Evolutionary conservation across 2,329 filamentous ascomycete species (phyloP).

Genomic region (Aspergillus brasiliensis): DNA sequence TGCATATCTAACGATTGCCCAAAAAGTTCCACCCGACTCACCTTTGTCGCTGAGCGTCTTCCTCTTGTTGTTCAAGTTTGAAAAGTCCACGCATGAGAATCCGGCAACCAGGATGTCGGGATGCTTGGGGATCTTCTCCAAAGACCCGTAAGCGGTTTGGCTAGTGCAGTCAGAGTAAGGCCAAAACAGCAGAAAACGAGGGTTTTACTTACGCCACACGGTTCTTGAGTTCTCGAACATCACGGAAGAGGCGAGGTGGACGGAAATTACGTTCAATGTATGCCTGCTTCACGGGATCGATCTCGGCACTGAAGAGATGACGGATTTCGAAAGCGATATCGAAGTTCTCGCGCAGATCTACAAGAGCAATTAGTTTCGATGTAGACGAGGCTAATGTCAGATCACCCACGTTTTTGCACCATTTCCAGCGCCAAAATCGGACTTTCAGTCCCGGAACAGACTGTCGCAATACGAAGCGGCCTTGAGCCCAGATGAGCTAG

Average conservation of each 20-base stretch:
- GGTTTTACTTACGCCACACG: constrained; percentile 49
- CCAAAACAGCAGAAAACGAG: constrained; percentile 5
- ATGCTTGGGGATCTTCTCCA: constrained; percentile 56
- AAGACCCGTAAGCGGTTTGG: constrained; percentile 68
- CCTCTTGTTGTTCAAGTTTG: constrained; percentile 60
- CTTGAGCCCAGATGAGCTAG: constrained; percentile 35
- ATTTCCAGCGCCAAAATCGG: constrained; percentile 68
- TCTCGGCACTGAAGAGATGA: constrained; percentile 66
- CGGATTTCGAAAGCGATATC: constrained; percentile 47
- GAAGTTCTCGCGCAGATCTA: constrained; percentile 38
- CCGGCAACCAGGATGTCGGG: constrained; percentile 71
- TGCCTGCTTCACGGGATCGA: constrained; percentile 64
- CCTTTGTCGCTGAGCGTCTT: constrained; percentile 58
- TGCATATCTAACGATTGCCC: constrained; percentile 61
- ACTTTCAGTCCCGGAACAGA: constrained; percentile 78
- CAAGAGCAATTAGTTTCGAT: not conserved
- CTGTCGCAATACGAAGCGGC: constrained; percentile 64
- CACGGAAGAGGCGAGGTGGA: constrained; percentile 57
- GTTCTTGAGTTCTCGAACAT: constrained; percentile 59
- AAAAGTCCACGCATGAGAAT: constrained; percentile 77
- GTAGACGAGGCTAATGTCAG: not conserved
- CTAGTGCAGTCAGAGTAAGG: constrained; percentile 36
- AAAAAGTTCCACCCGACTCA: constrained; percentile 68
- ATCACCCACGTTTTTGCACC: constrained; percentile 50
- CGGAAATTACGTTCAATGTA: constrained; percentile 65